Base-by-base conservation (phyloP, 1,284 basidiomycete genomes). In the Laetiporus sulphureus region DNA sequence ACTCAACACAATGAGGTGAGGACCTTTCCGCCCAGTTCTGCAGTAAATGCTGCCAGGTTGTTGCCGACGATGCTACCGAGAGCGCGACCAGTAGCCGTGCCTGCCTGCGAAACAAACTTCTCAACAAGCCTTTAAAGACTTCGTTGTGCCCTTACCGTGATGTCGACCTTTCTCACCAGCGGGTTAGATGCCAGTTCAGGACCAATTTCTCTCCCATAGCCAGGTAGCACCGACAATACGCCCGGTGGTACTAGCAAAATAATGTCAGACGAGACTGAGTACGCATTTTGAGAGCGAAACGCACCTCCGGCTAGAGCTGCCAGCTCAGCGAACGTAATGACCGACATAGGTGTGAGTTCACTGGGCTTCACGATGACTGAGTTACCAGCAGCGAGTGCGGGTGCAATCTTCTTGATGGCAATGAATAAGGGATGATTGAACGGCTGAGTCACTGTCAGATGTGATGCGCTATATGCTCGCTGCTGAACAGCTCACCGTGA, bases 341-440 rank as follows among this genome's bases (percentile, higher is more conserved):
- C 78, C 2, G 83, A 80, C 27, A 90, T 71, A 2, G 89, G 89
- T 12, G 89, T 85, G 24, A 85, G 65, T 77, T 89, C 49, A 31
- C 42, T 48, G 2, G 89, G 88, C 54, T 91, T 91, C 21, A 91
- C 79, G 38, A 91, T 71, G 36, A 89, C 76, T 39, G 79, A 81
- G 55, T 91, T 91, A 3, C 89, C 88, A 2, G 88, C 85, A 22
- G 89, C 89, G 12, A 91, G 66, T 1, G 88, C 89, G 4, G 87
- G 85, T 0, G 83, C 85, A 45, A 91, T 80, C 62, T 91, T 91
- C 69, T 91, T 91, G 38, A 91, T 58, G 2, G 86, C 85, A 47
- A 91, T 91, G 21, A 91, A 58, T 12, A 91, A 65, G 2, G 88
- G 88, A 53, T 90, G 84, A 52, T 91, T 89, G 61, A 89, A 91